These are phyloP conservation scores for Ilex paraguariensis DNA, from an alignment of 305 asterid genomes.

Conservation along the genomic window DNA sequence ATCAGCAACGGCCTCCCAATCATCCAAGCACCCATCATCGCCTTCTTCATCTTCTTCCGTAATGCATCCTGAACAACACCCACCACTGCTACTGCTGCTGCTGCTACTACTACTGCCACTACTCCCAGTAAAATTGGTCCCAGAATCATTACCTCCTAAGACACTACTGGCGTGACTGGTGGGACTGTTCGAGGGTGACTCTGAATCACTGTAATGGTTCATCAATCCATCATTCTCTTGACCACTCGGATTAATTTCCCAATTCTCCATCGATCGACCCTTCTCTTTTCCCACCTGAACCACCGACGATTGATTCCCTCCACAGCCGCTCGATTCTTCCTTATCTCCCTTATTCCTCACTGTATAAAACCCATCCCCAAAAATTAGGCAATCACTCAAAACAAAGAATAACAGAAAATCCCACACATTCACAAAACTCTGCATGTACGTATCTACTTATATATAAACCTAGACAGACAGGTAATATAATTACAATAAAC, in stretches of 20 bases:
- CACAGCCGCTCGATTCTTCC: constrained; percentile 38
- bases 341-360: constrained; percentile 55
- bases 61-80: constrained; percentile 29
- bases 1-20: constrained; percentile 97
- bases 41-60: constrained; percentile 54
- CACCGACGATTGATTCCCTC: constrained; percentile 20
- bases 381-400: constrained; percentile 4
- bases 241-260: constrained; percentile 38
- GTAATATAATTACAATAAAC: too few species aligned
- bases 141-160: constrained; percentile 36
- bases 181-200: constrained; percentile 68
- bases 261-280: constrained; percentile 33
- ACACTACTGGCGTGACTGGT: constrained; percentile 46
- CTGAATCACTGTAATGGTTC: constrained; percentile 54
- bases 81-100: constrained; percentile 21
- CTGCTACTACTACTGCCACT: constrained; percentile 36
- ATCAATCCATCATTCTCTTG: constrained; percentile 36
- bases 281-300: constrained; percentile 19
- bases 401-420: neutral
- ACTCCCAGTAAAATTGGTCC: constrained; percentile 39
- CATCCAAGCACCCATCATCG: constrained; percentile 75
- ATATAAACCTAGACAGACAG: too few species aligned
- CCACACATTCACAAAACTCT: too few species aligned
- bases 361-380: constrained; percentile 24
- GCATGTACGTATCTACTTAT: too few species aligned